Conservation (phyloP, 164 flowering plant genomes). For the Magnolia officinalis region DNA sequence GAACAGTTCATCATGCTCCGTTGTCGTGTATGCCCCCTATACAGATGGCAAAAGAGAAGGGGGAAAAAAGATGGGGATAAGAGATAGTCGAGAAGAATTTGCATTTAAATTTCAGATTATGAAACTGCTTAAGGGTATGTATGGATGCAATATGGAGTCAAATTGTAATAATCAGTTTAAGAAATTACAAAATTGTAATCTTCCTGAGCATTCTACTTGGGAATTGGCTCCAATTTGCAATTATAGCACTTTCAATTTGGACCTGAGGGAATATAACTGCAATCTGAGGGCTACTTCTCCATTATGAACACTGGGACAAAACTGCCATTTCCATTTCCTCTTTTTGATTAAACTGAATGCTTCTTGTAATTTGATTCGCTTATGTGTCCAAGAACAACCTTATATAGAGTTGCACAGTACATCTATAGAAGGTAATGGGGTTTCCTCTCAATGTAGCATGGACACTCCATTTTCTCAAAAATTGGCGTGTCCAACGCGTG, state of each 20-base stretch:
- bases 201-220: background rate
- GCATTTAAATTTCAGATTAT: background rate
- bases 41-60: background rate
- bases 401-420: no score
- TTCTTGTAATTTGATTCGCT: no score
- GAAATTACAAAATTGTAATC: background rate
- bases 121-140: background rate
- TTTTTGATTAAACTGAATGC: no score
- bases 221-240: background rate
- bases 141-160: background rate
- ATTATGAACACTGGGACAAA: no score
- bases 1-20: constrained; percentile 13
- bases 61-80: background rate
- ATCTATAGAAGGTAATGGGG: no score
- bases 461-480: background rate
- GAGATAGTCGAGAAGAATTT: background rate
- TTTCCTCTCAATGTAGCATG: no score
- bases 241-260: background rate
- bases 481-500: background rate
- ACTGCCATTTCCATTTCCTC: no score
- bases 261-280: no score
- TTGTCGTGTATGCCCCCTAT: constrained; percentile 19
- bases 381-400: no score
- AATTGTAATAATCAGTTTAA: no score
- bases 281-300: no score